phyloP scores from a whole-genome alignment of 2,329 filamentous ascomycete genomes.

The Moelleriella libera region DNA sequence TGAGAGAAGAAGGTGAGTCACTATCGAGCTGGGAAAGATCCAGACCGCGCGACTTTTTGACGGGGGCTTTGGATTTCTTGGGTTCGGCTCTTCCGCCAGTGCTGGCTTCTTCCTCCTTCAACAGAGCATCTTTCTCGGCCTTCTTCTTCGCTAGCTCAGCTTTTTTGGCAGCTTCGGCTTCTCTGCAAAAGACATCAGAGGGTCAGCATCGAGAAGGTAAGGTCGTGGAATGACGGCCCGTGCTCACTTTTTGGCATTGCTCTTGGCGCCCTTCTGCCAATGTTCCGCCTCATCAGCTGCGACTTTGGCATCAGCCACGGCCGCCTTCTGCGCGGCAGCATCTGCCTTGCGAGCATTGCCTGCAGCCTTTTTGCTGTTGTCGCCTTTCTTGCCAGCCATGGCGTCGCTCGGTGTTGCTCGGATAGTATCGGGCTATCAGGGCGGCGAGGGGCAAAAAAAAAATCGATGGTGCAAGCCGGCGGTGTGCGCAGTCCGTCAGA shows the following conservation, averaged over 20 bases:
- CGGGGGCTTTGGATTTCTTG: constrained; percentile 54
- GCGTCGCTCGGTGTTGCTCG: constrained; percentile 5
- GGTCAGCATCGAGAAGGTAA: background rate
- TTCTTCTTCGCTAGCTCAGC: constrained; percentile 83
- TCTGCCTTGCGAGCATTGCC: constrained; percentile 92
- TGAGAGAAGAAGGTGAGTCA: constrained; percentile 47
- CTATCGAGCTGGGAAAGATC: constrained; percentile 64
- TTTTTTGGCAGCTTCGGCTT: constrained; percentile 45
- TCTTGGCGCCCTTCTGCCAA: constrained; percentile 81
- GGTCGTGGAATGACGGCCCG: background rate
- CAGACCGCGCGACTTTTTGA: constrained; percentile 58
- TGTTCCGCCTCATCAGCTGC: constrained; percentile 56
- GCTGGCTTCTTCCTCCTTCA: constrained; percentile 68
- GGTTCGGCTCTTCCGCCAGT: constrained; percentile 41
- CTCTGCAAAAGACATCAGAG: constrained; percentile 10
- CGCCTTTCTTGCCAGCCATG: constrained; percentile 65
- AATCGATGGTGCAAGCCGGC: background rate
- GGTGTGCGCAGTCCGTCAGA: background rate
- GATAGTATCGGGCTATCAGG: constrained; percentile 1
- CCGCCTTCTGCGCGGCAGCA: constrained; percentile 65
- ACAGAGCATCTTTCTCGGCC: constrained; percentile 73
- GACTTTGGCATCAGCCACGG: constrained; percentile 51
- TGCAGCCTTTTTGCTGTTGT: constrained; percentile 77
- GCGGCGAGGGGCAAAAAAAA: background rate
- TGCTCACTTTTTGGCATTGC: constrained; percentile 69